Conservation (phyloP, 1,284 basidiomycete species). For the Pyrrhoderma noxium region DNA sequence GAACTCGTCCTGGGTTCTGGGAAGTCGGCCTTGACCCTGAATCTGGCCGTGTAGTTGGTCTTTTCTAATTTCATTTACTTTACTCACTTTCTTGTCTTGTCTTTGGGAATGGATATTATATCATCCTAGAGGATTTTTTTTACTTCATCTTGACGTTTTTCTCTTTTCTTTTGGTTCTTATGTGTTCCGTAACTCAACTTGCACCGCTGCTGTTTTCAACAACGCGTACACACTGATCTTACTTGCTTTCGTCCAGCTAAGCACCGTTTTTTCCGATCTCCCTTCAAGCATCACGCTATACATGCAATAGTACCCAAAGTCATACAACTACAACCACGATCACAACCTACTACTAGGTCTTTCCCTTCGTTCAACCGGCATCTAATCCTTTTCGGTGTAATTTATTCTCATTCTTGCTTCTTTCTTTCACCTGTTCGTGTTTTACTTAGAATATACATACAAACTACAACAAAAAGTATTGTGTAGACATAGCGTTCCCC, state of each 20-base stretch:
- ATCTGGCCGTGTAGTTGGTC: slow-evolving; percentile 63
- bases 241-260: background rate
- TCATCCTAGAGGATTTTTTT: background rate
- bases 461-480: background rate
- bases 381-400: slow-evolving; percentile 11
- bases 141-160: background rate
- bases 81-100: background rate
- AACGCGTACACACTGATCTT: slow-evolving; percentile 20
- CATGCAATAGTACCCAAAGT: slow-evolving; percentile 2
- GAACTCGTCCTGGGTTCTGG: slow-evolving; percentile 89
- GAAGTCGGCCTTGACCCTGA: slow-evolving; percentile 76
- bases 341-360: background rate
- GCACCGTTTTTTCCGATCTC: background rate
- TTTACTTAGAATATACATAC: background rate
- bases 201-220: slow-evolving; percentile 27
- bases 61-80: too few species aligned
- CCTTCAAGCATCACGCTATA: too few species aligned
- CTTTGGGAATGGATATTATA: background rate
- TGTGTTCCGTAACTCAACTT: background rate
- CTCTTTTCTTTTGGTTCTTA: slow-evolving; percentile 2
- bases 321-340: too few species aligned
- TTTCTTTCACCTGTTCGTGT: background rate
- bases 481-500: too few species aligned
- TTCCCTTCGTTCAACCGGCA: slow-evolving; percentile 8
- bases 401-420: slow-evolving; percentile 5